Evolutionary conservation across 345 rosid genomes (phyloP).

Genomic region (Stellera chamaejasme): DNA sequence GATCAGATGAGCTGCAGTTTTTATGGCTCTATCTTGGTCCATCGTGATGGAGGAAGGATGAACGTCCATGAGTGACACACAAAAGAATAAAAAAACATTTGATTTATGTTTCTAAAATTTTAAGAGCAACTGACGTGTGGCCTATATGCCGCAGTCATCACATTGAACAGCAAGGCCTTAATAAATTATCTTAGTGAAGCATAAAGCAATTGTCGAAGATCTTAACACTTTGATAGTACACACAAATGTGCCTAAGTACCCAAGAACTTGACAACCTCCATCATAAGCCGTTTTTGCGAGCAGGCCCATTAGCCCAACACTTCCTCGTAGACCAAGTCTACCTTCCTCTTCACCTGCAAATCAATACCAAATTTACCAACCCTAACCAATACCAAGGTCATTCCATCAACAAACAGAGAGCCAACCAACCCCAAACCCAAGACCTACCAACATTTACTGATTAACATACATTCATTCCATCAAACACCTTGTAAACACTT

Average conservation of each 20-base stretch:
- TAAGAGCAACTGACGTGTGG: too few relatives aligned
- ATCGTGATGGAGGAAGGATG: constrained; percentile 54
- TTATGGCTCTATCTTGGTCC: constrained; percentile 68
- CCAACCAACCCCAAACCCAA: constrained; percentile 4
- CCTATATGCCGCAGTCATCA: too few relatives aligned
- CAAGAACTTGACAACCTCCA: constrained; percentile 92
- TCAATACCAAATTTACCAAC: constrained; percentile 4
- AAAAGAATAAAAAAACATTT: too few relatives aligned
- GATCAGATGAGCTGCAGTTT: constrained; percentile 47
- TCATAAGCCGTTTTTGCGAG: constrained; percentile 70
- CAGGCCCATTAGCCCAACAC: constrained; percentile 96
- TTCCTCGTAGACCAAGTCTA: constrained; percentile 89
- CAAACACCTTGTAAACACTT: constrained; percentile 6
- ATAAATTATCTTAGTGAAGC: constrained; percentile 4
- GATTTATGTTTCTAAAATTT: too few relatives aligned
- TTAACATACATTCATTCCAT: background rate
- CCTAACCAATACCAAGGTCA: background rate
- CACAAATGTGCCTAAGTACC: constrained; percentile 38
- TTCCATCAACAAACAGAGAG: background rate
- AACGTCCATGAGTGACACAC: constrained; percentile 20
- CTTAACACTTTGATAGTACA: background rate
- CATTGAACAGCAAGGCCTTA: background rate
- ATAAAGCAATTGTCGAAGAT: constrained; percentile 7
- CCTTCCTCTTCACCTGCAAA: constrained; percentile 73
- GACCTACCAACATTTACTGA: background rate